Evolutionary conservation across 2,329 filamentous ascomycete genomes (phyloP), one percentile per base, ranked within the genome.

Genomic region (Teratosphaeria destructans): DNA sequence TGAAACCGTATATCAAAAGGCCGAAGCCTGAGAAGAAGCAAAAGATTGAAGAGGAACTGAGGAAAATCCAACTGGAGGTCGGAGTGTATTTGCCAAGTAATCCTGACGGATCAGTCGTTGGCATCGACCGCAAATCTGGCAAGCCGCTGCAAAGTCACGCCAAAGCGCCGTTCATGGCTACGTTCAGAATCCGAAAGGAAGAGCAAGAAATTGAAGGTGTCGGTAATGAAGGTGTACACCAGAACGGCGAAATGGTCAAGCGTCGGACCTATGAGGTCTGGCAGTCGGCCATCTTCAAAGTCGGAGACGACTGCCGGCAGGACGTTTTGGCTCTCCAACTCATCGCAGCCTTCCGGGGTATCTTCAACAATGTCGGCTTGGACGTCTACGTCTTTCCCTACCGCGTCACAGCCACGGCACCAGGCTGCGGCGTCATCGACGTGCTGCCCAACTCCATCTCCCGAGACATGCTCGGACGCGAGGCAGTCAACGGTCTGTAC

Each of bases 251-350:
- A 63, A 29, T 68, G 64, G 64, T 64, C 59, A 67, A 69, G 56
- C 65, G 63, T 52, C 66, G 66, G 63, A 89, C 85, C 0, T 85
- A 95, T 66, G 95, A 99, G 73, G 88, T 93, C n/a, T 97, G 94
- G 95, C 94, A 99, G 74, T 95, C 91, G 1, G 94, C 93, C 59
- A 99, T 99, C 70, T 99, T 99, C 85, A 99, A 99, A 74, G 95
- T 99, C 55, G 94, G 94, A 63, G 94, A 99, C 72, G 94, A 99
- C 74, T 97, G 94, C 72, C 88, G 94, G 56, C 94, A 99, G 76
- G 95, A 99, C 69, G 89, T 99, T 57, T 81, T 99, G 61, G 94
- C 94, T 1, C 79, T 99, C 62, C 94, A 99, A 75, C 95, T 99
- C 88, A 96, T 99, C 72, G 87, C 94, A 0, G 91, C 92, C 1